Base-by-base conservation (phyloP, 2,329 filamentous ascomycete species). In the Diplodia corticola region DNA sequence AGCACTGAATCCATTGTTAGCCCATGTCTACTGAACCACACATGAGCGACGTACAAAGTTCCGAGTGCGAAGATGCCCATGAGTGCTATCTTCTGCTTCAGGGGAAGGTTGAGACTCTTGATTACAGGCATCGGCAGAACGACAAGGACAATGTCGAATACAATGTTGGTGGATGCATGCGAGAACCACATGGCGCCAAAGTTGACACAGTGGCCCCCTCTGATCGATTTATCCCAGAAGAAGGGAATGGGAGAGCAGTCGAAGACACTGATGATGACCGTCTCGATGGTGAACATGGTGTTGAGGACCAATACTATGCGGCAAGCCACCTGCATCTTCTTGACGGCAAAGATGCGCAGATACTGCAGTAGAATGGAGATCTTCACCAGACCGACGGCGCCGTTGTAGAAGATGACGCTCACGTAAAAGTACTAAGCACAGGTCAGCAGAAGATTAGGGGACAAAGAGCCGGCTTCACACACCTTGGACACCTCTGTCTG, bases 281-380 rank as follows among this genome's bases (percentile, higher is more conserved):
- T 73, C 68, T 72, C 75, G 17, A 66, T 66, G 22, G 50, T 57
- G 37, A 65, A 65, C 12, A 49, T n/a, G 15, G 69, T 55, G 24
- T 76, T 70, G 51, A 75, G 63, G 6, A 55, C 69, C 46, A 76
- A 70, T 46, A 75, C 66, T 9, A 66, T 66, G 60, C 68, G 72
- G 68, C 70, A 73, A 37, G 68, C 68, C 37, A 68, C 65, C 35
- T 73, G 73, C 64, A 60, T 51, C 26, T 55, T 73, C 6, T 66
- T 68, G 10, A 46, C 66, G 4, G 72, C 69, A 5, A 78, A 78
- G 59, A 78, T 73, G 40, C 74, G 73, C 5, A 73, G 65, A 63
- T 77, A 78, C 63, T 77, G 75, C 35, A 75, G 63, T 15, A 78
- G 64, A 40, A 78, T 76, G 1, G 75, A 75, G 55, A 74, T 69